Conservation (phyloP, 371 early-diverging fungal species). For the Apophysomyces trapeziformis region DNA sequence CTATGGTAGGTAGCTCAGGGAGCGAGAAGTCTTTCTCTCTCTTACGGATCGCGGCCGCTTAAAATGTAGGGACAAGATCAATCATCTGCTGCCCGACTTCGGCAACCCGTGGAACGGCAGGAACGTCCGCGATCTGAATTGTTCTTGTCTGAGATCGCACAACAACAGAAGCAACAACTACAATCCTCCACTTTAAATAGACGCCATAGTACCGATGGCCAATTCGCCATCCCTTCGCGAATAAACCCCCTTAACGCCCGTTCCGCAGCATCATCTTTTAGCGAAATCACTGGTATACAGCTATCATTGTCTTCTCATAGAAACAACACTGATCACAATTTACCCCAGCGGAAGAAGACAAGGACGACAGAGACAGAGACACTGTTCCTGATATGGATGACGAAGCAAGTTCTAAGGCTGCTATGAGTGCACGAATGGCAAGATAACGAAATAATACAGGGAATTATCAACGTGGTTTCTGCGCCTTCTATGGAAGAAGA, state of each 20-base stretch:
- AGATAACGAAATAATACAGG: background rate
- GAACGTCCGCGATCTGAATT: background rate
- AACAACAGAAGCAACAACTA: background rate
- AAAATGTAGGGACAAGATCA: constrained; percentile 4
- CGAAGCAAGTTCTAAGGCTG: background rate
- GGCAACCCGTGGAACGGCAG: background rate
- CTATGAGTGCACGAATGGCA: background rate
- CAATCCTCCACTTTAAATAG: background rate
- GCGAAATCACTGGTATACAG: background rate
- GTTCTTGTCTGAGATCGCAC: background rate
- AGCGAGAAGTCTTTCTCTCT: background rate
- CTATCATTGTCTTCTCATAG: no score
- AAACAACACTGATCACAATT: no score
- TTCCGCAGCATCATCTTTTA: background rate
- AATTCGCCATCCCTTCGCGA: background rate
- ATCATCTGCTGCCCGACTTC: background rate
- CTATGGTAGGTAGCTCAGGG: no score
- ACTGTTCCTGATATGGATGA: background rate
- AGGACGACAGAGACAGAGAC: background rate
- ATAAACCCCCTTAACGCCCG: background rate
- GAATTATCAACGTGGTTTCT: background rate
- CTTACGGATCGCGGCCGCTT: background rate
- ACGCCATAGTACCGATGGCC: background rate
- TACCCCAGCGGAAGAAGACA: background rate
- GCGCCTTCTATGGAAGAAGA: background rate